phyloP scores from a whole-genome alignment of 257 asterid species.

The Jaltomata sinuosa region DNA sequence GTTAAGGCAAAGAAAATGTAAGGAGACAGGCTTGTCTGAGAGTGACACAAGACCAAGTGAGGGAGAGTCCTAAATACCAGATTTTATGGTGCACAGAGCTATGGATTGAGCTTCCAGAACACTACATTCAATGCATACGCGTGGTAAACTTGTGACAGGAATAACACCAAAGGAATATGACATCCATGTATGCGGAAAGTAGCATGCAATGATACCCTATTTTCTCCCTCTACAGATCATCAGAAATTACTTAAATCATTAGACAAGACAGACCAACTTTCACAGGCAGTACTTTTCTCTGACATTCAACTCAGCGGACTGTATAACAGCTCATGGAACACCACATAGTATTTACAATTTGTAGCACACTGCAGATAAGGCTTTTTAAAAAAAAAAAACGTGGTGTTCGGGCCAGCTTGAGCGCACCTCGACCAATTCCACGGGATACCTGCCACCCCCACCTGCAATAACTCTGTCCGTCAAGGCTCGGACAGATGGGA shows the following conservation, averaged over 20 bases:
- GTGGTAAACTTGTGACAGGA: background rate
- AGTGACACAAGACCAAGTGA: background rate
- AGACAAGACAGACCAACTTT: background rate
- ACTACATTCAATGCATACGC: background rate
- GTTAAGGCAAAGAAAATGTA: background rate
- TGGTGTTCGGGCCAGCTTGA: no score
- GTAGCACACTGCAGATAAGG: background rate
- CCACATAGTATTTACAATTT: background rate
- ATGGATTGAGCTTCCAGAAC: background rate
- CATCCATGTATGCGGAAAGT: background rate
- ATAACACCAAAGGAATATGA: background rate
- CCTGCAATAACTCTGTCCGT: no score
- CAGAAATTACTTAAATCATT: background rate
- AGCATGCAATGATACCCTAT: background rate
- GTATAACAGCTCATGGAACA: background rate
- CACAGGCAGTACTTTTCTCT: background rate
- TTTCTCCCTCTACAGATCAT: background rate
- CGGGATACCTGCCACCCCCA: no score
- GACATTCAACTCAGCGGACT: background rate
- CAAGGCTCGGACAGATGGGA: no score
- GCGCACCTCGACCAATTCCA: no score
- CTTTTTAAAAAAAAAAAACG: no score
- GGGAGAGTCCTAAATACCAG: background rate
- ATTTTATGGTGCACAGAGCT: background rate
- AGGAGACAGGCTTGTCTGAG: background rate